Evolutionary conservation across 805 yeast genomes (phyloP).

Genomic region (Hanseniaspora lindneri): DNA sequence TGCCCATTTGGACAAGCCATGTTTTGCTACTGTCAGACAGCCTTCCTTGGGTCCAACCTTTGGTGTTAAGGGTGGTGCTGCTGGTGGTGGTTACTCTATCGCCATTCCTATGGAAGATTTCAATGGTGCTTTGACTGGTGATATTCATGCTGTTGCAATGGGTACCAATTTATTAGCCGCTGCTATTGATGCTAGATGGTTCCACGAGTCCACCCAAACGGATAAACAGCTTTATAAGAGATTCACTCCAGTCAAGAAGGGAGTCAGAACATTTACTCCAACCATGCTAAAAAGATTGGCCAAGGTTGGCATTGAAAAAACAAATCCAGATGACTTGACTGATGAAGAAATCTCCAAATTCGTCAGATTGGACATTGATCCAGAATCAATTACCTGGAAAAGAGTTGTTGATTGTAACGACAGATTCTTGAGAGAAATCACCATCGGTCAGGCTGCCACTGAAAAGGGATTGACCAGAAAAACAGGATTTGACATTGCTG

Average conservation of each 20-base stretch:
- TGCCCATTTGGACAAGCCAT: slow-evolving; percentile 56
- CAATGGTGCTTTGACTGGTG: slow-evolving; percentile 78
- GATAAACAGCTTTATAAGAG: slow-evolving; percentile 64
- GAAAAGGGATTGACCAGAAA: slow-evolving; percentile 61
- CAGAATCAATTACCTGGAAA: slow-evolving; percentile 68
- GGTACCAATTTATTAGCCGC: slow-evolving; percentile 75
- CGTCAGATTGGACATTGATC: slow-evolving; percentile 64
- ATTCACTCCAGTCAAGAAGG: slow-evolving; percentile 64
- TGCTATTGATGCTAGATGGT: slow-evolving; percentile 75
- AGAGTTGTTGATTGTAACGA: slow-evolving; percentile 80
- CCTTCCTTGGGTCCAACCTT: slow-evolving; percentile 85
- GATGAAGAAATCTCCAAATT: slow-evolving; percentile 53
- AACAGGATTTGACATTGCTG: slow-evolving; percentile 75
- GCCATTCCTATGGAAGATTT: slow-evolving; percentile 84
- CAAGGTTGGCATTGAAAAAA: slow-evolving; percentile 57
- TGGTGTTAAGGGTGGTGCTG: slow-evolving; percentile 85
- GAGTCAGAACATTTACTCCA: slow-evolving; percentile 51
- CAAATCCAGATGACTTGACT: slow-evolving; percentile 61
- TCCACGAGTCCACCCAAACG: slow-evolving; percentile 66
- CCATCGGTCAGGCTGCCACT: slow-evolving; percentile 71
- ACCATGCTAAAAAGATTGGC: slow-evolving; percentile 56
- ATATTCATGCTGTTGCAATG: slow-evolving; percentile 72
- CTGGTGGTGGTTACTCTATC: slow-evolving; percentile 82
- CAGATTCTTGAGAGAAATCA: slow-evolving; percentile 64
- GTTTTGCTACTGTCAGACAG: slow-evolving; percentile 73